phyloP scores from a whole-genome alignment of 225 moss, liverwort and hornwort species.

The Lunularia cruciata region DNA sequence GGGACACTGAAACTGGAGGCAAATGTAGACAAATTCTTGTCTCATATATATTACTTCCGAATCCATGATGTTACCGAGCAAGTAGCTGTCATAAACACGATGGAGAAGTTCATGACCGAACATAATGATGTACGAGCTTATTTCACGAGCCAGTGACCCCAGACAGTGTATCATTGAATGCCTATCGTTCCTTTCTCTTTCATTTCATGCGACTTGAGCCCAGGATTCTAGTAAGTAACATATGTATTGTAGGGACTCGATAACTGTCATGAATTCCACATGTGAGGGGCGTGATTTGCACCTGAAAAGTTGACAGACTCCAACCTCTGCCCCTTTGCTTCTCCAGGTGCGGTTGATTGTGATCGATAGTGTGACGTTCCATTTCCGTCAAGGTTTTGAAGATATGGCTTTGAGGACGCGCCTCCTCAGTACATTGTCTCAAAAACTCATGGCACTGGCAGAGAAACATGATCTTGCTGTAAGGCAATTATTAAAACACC shows the following conservation, averaged over 20 bases:
- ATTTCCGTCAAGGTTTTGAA: conserved; percentile 93
- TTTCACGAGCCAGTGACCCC: background rate
- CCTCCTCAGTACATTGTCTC: conserved; percentile 71
- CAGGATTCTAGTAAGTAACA: too few species aligned
- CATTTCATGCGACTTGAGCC: too few species aligned
- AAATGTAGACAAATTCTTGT: conserved; percentile 58
- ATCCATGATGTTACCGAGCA: conserved; percentile 88
- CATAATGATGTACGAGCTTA: conserved; percentile 53
- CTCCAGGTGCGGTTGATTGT: conserved; percentile 85
- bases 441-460: conserved; percentile 68
- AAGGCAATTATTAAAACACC: conserved; percentile 37
- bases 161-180: too few species aligned
- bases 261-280: too few species aligned
- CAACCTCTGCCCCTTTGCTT: background rate
- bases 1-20: conserved; percentile 19
- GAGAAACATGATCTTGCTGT: conserved; percentile 84
- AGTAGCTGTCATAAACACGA: conserved; percentile 76
- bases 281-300: too few species aligned
- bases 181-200: too few species aligned
- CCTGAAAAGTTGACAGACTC: background rate
- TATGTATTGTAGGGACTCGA: too few species aligned
- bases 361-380: conserved; percentile 90
- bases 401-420: conserved; percentile 87
- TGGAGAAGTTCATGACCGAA: conserved; percentile 59
- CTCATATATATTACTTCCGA: conserved; percentile 76